Evolutionary conservation across 495 filamentous ascomycete genomes (phyloP).

Genomic region (Penicillium canariense): DNA sequence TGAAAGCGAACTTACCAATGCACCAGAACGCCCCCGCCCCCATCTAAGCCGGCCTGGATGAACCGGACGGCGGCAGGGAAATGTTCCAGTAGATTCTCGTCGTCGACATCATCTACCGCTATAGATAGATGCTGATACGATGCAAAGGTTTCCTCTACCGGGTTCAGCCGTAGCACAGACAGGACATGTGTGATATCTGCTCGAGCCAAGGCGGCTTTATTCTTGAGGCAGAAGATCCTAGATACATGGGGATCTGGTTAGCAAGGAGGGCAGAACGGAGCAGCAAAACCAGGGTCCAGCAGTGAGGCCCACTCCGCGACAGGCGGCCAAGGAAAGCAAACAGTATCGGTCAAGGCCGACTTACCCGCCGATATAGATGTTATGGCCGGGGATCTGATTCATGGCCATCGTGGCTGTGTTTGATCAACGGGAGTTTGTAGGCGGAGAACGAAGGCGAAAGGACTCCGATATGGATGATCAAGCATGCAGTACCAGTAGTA

Average conservation of each 20-base stretch:
- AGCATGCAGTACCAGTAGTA: neutral
- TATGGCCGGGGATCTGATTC: slow-evolving; percentile 62
- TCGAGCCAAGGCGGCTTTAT: slow-evolving; percentile 61
- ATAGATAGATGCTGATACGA: slow-evolving; percentile 69
- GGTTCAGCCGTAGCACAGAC: slow-evolving; percentile 68
- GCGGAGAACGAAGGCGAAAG: neutral
- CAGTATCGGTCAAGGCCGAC: slow-evolving; percentile 27
- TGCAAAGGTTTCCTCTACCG: slow-evolving; percentile 39
- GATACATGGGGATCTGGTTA: slow-evolving; percentile 4
- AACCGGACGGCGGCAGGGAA: slow-evolving; percentile 75
- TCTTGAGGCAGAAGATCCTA: slow-evolving; percentile 74
- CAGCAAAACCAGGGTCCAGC: neutral
- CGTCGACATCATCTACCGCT: slow-evolving; percentile 82
- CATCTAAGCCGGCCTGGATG: slow-evolving; percentile 72
- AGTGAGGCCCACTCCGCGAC: slow-evolving; percentile 12
- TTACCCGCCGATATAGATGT: slow-evolving; percentile 84
- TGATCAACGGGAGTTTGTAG: neutral
- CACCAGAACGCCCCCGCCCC: slow-evolving; percentile 64
- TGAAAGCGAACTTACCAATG: slow-evolving; percentile 60
- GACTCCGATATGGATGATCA: too few species aligned
- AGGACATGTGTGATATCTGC: slow-evolving; percentile 86
- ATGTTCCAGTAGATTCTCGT: slow-evolving; percentile 80
- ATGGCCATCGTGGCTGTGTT: slow-evolving; percentile 35
- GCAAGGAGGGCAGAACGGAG: neutral
- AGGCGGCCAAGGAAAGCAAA: slow-evolving; percentile 1